These are phyloP conservation scores for Mucor piriformis DNA, from an alignment of 371 early-diverging fungal species.

Conservation along the genomic window DNA sequence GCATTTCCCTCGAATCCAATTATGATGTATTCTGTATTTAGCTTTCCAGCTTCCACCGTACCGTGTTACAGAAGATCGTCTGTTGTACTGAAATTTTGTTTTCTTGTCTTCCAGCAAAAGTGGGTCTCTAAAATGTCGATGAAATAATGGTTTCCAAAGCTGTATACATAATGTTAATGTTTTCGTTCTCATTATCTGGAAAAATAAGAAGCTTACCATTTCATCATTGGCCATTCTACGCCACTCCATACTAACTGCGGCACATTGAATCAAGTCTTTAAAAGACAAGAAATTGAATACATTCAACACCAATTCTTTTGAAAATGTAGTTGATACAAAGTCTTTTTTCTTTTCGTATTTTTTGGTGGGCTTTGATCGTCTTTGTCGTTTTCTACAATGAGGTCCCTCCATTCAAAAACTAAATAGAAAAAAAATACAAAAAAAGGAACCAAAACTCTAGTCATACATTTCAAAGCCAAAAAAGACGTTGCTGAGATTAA, in stretches of 20 bases:
- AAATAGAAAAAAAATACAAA: not conserved
- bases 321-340: conserved; percentile 33
- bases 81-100: not conserved
- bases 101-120: not conserved
- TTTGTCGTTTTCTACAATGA: conserved; percentile 8
- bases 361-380: conserved; percentile 1
- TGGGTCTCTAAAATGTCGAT: conserved; percentile 32
- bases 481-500: no score
- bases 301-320: conserved; percentile 51
- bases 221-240: conserved; percentile 49
- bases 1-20: conserved; percentile 24
- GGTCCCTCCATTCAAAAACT: conserved; percentile 1
- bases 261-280: conserved; percentile 46
- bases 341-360: conserved; percentile 18
- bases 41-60: conserved; percentile 26
- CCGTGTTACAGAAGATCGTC: conserved; percentile 2
- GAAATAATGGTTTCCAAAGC: conserved; percentile 57
- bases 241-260: conserved; percentile 46
- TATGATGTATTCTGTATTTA: not conserved
- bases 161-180: conserved; percentile 9
- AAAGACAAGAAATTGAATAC: conserved; percentile 49
- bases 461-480: no score
- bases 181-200: no score
- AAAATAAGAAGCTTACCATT: conserved; percentile 29
- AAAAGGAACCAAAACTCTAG: not conserved